Conservation (phyloP, 495 filamentous ascomycete genomes). For the Aspergillus coremiiformis region DNA sequence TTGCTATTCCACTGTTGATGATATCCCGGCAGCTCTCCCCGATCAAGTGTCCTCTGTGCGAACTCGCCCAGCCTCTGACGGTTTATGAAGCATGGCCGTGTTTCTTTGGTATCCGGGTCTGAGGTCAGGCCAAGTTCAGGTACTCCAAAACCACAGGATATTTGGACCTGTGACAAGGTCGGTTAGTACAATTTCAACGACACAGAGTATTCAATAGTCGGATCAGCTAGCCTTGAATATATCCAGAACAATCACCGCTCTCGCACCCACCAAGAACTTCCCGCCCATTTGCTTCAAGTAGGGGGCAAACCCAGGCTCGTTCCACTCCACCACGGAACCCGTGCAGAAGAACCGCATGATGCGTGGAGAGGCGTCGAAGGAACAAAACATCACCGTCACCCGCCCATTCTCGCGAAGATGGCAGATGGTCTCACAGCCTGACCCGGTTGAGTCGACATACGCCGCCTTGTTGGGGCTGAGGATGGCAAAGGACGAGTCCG, state of each 20-base stretch:
- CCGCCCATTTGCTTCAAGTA: conserved; percentile 20
- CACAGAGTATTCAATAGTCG: neutral
- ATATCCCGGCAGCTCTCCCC: too few species aligned
- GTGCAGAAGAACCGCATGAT: conserved; percentile 67
- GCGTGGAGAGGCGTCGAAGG: conserved; percentile 54
- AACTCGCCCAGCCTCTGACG: conserved; percentile 39
- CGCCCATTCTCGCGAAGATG: conserved; percentile 72
- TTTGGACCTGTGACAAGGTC: conserved; percentile 42
- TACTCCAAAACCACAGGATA: conserved; percentile 51
- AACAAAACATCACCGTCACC: conserved; percentile 64
- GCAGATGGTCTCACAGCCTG: conserved; percentile 62
- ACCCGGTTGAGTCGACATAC: conserved; percentile 66
- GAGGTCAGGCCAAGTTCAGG: conserved; percentile 28
- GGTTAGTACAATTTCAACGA: neutral
- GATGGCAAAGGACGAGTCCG: conserved; percentile 49
- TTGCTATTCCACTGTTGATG: conserved; percentile 39
- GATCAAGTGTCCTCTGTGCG: too few species aligned
- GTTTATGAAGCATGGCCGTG: conserved; percentile 27
- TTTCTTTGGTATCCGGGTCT: conserved; percentile 15
- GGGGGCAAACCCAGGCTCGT: conserved; percentile 20
- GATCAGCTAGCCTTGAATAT: conserved; percentile 50
- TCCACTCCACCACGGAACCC: conserved; percentile 57
- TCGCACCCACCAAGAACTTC: conserved; percentile 37
- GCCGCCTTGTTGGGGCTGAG: conserved; percentile 51
- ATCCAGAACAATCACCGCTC: conserved; percentile 58